These are phyloP conservation scores for Rachicladosporium sp. DNA, from an alignment of 2,329 filamentous ascomycete species.

Conservation along the genomic window DNA sequence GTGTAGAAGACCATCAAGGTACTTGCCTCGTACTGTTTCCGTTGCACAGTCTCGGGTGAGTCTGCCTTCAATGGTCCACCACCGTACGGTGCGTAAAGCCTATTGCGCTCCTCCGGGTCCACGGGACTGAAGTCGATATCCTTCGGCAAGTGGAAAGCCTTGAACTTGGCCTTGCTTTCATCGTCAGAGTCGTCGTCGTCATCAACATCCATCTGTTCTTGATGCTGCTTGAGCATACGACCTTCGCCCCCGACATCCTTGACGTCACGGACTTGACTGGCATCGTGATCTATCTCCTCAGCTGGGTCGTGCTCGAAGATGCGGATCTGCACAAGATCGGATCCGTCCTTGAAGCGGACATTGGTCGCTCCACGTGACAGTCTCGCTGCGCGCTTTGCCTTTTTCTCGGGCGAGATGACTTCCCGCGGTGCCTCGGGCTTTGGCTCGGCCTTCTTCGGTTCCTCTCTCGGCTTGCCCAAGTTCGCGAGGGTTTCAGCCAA, in stretches of 20 bases:
- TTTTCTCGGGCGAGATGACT: conserved; percentile 56
- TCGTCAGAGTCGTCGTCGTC: conserved; percentile 47
- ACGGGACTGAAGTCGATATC: conserved; percentile 33
- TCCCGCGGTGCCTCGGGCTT: conserved; percentile 19
- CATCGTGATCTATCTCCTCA: conserved; percentile 56
- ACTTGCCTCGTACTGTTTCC: conserved; percentile 32
- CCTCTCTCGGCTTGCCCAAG: conserved; percentile 43
- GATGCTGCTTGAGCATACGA: conserved; percentile 45
- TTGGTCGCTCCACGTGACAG: conserved; percentile 57
- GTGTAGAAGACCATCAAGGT: conserved; percentile 37
- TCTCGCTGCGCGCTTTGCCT: conserved; percentile 55
- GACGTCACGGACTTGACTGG: conserved; percentile 59
- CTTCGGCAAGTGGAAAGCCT: conserved; percentile 32
- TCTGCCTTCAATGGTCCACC: conserved; percentile 29
- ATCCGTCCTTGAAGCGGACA: conserved; percentile 58
- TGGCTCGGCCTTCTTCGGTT: conserved; percentile 28
- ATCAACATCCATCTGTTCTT: conserved; percentile 54
- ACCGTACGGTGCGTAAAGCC: conserved; percentile 34
- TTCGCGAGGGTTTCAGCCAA: conserved; percentile 28
- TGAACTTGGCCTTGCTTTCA: conserved; percentile 39
- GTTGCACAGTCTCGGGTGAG: conserved; percentile 31
- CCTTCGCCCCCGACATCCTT: conserved; percentile 57
- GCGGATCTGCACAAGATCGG: conserved; percentile 54
- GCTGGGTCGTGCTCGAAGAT: conserved; percentile 60
- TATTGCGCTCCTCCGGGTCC: conserved; percentile 27